Conservation (phyloP, 768 basidiomycete species). For the Lactarius sanguifluus region DNA sequence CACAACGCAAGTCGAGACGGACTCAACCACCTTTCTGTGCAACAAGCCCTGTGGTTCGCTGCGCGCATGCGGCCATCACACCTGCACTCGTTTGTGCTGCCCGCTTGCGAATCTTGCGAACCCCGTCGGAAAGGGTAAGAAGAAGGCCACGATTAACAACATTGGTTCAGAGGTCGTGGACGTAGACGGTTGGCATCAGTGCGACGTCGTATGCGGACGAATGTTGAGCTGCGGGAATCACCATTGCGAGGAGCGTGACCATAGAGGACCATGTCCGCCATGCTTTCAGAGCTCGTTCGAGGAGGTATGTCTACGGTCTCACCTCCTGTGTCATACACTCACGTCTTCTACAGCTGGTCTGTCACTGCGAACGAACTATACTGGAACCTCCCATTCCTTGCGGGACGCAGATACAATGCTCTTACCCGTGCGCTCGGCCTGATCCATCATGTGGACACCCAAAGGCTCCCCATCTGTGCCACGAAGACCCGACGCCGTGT, state of each 20-base stretch:
- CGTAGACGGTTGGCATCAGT: slow-evolving; percentile 73
- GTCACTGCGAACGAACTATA: slow-evolving; percentile 82
- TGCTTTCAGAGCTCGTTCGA: slow-evolving; percentile 91
- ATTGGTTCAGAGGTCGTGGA: slow-evolving; percentile 50
- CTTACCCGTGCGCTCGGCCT: slow-evolving; percentile 74
- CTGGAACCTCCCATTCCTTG: slow-evolving; percentile 89
- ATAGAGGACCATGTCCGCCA: slow-evolving; percentile 75
- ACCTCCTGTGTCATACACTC: neutral
- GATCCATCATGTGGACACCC: slow-evolving; percentile 82
- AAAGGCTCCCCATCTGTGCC: slow-evolving; percentile 74
- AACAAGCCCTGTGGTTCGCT: slow-evolving; percentile 75
- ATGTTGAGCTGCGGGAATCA: slow-evolving; percentile 74
- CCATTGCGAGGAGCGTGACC: slow-evolving; percentile 75
- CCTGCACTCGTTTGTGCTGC: slow-evolving; percentile 84
- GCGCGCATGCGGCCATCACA: slow-evolving; percentile 83
- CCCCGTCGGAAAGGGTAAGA: slow-evolving; percentile 53
- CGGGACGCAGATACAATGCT: slow-evolving; percentile 75
- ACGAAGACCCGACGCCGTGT: slow-evolving; percentile 66
- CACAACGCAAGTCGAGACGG: slow-evolving; percentile 39
- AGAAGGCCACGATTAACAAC: slow-evolving; percentile 45
- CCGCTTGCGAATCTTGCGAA: slow-evolving; percentile 70
- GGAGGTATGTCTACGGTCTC: slow-evolving; percentile 53
- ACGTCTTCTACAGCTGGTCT: slow-evolving; percentile 54
- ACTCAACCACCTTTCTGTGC: slow-evolving; percentile 64
- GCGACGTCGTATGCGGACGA: slow-evolving; percentile 79